Evolutionary conservation across 2,329 filamentous ascomycete species (phyloP).

Genomic region (Aspergillus novofumigatus): DNA sequence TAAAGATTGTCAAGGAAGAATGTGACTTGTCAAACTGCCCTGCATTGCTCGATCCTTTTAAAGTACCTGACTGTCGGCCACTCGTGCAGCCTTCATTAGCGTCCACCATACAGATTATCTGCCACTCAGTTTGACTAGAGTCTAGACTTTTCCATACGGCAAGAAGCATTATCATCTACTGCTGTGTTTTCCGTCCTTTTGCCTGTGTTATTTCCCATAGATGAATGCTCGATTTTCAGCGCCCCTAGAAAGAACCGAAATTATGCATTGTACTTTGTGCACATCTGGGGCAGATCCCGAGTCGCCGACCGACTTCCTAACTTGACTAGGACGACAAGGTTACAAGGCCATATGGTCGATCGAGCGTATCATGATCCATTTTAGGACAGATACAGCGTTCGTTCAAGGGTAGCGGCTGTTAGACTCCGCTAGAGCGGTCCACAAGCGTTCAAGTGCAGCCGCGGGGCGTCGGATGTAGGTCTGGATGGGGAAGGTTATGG

Average conservation of each 20-base stretch:
- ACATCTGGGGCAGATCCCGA: background rate
- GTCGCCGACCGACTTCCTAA: background rate
- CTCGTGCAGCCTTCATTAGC: background rate
- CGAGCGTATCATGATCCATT: background rate
- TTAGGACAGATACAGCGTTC: background rate
- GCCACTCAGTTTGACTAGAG: too few species aligned
- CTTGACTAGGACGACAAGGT: background rate
- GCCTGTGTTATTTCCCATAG: background rate
- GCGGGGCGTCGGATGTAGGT: background rate
- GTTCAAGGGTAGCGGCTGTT: background rate
- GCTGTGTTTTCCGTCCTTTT: too few species aligned
- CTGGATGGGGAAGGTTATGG: background rate
- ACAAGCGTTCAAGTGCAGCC: background rate
- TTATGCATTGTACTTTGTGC: background rate
- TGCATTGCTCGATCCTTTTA: background rate
- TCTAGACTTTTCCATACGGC: too few species aligned
- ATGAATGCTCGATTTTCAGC: background rate
- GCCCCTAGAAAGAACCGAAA: background rate
- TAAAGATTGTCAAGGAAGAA: background rate
- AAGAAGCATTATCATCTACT: too few species aligned
- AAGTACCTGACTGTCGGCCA: background rate
- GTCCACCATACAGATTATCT: too few species aligned
- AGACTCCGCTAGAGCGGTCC: background rate
- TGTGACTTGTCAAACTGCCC: background rate
- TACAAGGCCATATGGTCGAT: background rate